Conservation (phyloP, 768 basidiomycete genomes). For the Krasilnikovozyma curviuscula region DNA sequence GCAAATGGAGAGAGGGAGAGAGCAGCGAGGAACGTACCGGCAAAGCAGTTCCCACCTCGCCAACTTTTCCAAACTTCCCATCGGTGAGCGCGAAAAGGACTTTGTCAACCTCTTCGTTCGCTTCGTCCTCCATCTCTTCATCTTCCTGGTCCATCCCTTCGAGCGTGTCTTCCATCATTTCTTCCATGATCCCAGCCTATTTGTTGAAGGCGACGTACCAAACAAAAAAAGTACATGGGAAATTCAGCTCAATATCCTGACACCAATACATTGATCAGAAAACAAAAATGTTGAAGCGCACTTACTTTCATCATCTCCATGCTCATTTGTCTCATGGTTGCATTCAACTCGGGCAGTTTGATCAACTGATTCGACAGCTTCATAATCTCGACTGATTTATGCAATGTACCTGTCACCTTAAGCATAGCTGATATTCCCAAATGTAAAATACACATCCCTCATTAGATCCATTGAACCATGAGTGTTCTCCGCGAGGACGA, state of each 20-base stretch:
- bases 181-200: constrained; percentile 90
- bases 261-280: not conserved
- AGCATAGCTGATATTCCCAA: constrained; percentile 47
- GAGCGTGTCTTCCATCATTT: constrained; percentile 88
- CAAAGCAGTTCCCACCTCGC: constrained; percentile 14
- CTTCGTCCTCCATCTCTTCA: constrained; percentile 87
- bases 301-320: constrained; percentile 98
- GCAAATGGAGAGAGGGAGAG: not conserved
- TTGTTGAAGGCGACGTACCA: not conserved
- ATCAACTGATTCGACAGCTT: constrained; percentile 84
- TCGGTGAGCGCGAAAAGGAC: constrained; percentile 87
- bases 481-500: not conserved
- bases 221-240: not conserved
- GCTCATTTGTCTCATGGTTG: constrained; percentile 89
- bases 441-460: not conserved
- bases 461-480: not conserved
- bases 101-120: constrained; percentile 91
- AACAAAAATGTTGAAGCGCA: not conserved
- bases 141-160: constrained; percentile 61
- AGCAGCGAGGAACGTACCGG: constrained; percentile 14
- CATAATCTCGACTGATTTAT: constrained; percentile 98
- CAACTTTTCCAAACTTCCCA: constrained; percentile 40
- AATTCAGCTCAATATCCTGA: constrained; percentile 5
- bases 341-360: constrained; percentile 78
- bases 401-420: constrained; percentile 92